Evolutionary conservation across 768 basidiomycete species (phyloP).

Genomic region (Leccinellum albellum): DNA sequence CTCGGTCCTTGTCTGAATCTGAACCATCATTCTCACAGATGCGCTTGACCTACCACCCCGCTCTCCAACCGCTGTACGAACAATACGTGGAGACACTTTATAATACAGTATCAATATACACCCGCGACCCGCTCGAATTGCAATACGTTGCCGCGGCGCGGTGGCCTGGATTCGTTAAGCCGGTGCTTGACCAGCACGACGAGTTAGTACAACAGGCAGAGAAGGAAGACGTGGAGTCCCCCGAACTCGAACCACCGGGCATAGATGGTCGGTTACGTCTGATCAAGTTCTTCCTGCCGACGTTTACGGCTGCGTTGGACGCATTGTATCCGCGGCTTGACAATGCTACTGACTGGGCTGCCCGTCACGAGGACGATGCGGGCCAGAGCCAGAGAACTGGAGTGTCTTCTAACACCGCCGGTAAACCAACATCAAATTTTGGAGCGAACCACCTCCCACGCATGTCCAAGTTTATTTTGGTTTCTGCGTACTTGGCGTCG

Average conservation of each 20-base stretch:
- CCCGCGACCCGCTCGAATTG: constrained; percentile 64
- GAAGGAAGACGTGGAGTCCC: constrained; percentile 22
- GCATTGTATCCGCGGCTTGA: constrained; percentile 63
- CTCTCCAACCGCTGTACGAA: constrained; percentile 55
- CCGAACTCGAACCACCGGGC: constrained; percentile 37
- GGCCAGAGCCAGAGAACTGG: not conserved
- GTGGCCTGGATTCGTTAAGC: constrained; percentile 78
- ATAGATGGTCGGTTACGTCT: constrained; percentile 68
- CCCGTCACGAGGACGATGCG: constrained; percentile 42
- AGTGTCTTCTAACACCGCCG: not conserved
- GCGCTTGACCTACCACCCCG: constrained; percentile 45
- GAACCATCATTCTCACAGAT: not conserved
- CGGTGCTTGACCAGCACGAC: constrained; percentile 51
- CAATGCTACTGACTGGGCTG: constrained; percentile 64
- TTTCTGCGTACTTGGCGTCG: constrained; percentile 78
- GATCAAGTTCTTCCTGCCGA: constrained; percentile 56
- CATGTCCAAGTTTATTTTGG: constrained; percentile 70
- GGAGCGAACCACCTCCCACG: constrained; percentile 46
- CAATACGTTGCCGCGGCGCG: constrained; percentile 72
- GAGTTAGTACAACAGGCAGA: constrained; percentile 17
- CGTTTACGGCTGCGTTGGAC: constrained; percentile 60
- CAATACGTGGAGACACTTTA: constrained; percentile 60
- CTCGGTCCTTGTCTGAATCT: not conserved
- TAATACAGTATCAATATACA: constrained; percentile 60
- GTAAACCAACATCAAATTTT: constrained; percentile 4